These are phyloP conservation scores for Morella rubra DNA, from an alignment of 306 rosid genomes.

Conservation along the genomic window DNA sequence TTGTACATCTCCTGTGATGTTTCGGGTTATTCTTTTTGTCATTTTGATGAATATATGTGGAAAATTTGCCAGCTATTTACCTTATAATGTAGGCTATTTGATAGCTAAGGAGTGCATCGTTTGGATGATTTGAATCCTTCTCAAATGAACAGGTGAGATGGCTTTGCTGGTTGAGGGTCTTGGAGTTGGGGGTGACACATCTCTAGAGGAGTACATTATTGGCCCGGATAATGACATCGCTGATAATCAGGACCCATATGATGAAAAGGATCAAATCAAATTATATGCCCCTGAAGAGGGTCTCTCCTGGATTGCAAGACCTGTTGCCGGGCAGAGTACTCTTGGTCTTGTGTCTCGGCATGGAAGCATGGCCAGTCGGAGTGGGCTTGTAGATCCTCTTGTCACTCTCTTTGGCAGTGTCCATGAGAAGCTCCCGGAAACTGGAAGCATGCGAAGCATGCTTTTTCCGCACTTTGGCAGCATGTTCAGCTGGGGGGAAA, in stretches of 20 bases:
- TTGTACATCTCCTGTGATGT: neutral
- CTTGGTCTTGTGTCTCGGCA: conserved; percentile 61
- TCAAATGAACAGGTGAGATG: conserved; percentile 76
- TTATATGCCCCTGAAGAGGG: conserved; percentile 84
- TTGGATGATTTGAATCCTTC: conserved; percentile 20
- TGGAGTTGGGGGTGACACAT: conserved; percentile 74
- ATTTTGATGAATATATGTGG: neutral
- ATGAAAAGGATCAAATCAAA: conserved; percentile 57
- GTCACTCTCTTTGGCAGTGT: conserved; percentile 92
- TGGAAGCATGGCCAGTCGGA: conserved; percentile 72
- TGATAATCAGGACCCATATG: conserved; percentile 61
- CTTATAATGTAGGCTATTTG: neutral
- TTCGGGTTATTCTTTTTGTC: neutral
- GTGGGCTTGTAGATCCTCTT: conserved; percentile 76
- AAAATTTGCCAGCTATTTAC: neutral
- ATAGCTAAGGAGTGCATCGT: neutral
- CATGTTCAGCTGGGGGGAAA: conserved; percentile 91
- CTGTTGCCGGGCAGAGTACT: conserved; percentile 65
- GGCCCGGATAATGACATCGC: conserved; percentile 62
- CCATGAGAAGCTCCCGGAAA: conserved; percentile 75
- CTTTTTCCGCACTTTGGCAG: conserved; percentile 97
- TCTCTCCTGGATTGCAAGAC: conserved; percentile 88
- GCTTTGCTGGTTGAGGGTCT: conserved; percentile 98
- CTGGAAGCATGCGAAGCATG: conserved; percentile 84
- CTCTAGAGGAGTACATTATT: conserved; percentile 83